Conservation (phyloP, 1,284 basidiomycete genomes). For the Psilocybe mexicana region DNA sequence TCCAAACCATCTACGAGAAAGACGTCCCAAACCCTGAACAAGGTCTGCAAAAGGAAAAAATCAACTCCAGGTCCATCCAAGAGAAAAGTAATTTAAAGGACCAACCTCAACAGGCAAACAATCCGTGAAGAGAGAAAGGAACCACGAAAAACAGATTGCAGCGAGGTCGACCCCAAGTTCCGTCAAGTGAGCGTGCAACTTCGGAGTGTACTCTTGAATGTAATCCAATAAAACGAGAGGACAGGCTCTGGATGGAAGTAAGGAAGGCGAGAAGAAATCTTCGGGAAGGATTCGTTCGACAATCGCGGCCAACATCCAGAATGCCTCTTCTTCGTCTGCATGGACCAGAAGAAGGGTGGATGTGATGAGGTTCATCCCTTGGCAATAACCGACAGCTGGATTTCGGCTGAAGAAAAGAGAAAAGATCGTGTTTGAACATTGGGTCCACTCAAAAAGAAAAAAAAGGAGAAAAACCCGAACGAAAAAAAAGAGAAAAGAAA, state of each 20-base stretch:
- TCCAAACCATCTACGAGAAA: constrained; percentile 93
- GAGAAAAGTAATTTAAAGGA: constrained; percentile 22
- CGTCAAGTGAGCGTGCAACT: constrained; percentile 73
- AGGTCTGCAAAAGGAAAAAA: constrained; percentile 50
- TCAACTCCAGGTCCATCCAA: background rate
- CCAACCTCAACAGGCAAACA: constrained; percentile 91
- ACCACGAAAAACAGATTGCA: constrained; percentile 98
- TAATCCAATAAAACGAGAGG: constrained; percentile 90
- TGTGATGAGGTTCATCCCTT: constrained; percentile 95
- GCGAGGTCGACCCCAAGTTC: constrained; percentile 87
- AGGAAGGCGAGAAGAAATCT: constrained; percentile 82
- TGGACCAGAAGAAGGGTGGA: constrained; percentile 93
- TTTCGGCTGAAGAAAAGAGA: constrained; percentile 58
- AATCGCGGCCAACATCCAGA: constrained; percentile 92
- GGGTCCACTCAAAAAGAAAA: too few species aligned
- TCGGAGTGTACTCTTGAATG: constrained; percentile 77
- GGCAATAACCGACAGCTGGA: constrained; percentile 84
- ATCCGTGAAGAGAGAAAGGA: constrained; percentile 94
- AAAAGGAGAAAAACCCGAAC: background rate
- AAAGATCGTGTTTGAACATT: background rate
- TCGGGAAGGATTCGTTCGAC: constrained; percentile 84
- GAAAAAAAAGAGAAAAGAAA: constrained; percentile 4
- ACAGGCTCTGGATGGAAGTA: constrained; percentile 90
- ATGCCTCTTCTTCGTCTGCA: constrained; percentile 94
- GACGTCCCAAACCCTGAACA: constrained; percentile 94